These are phyloP conservation scores for Penicillium waksmanii DNA, from an alignment of 495 filamentous ascomycete species.

Conservation along the genomic window DNA sequence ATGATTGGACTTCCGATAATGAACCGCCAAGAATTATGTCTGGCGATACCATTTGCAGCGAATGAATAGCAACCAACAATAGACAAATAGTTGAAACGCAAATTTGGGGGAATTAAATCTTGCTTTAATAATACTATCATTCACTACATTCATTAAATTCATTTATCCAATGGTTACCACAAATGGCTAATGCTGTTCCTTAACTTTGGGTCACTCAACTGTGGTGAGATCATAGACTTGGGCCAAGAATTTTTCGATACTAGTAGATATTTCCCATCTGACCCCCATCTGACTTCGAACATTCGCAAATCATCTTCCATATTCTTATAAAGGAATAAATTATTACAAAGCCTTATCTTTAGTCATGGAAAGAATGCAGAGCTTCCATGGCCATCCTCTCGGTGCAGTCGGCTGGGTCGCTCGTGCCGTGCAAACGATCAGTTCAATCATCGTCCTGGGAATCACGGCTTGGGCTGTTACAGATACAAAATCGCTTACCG, in stretches of 20 bases:
- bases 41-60: too few species aligned
- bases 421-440: constrained; percentile 19
- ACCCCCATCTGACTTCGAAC: background rate
- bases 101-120: too few species aligned
- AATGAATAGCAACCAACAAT: too few species aligned
- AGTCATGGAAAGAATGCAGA: constrained; percentile 3
- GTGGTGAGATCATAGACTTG: constrained; percentile 1
- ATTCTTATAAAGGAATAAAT: background rate
- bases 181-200: background rate
- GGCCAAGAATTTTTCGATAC: background rate
- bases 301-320: background rate
- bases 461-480: constrained; percentile 27
- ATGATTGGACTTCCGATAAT: too few species aligned
- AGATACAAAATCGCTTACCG: constrained; percentile 25
- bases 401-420: constrained; percentile 15
- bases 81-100: too few species aligned
- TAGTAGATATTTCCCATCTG: background rate
- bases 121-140: too few species aligned
- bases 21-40: too few species aligned
- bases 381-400: constrained; percentile 12
- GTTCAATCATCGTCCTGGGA: constrained; percentile 26
- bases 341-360: background rate
- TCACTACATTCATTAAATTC: too few species aligned
- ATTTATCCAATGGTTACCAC: background rate
- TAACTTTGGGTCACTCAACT: background rate